Conservation (phyloP, 306 rosid genomes). For the Cyamopsis tetragonoloba region DNA sequence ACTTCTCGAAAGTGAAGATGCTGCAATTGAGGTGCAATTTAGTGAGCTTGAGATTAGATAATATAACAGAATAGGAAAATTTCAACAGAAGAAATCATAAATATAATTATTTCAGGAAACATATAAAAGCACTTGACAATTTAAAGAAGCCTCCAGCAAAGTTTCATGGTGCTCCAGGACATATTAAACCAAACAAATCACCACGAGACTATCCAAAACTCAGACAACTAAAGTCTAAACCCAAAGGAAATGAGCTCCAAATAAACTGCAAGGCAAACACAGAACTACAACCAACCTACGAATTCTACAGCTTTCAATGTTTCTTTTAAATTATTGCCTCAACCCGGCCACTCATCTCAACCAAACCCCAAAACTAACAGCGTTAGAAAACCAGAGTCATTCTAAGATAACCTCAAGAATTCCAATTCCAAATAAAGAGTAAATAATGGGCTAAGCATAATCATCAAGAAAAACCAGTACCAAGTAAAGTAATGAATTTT, state of each 20-base stretch:
- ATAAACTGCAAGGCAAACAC: background rate
- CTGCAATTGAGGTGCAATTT: conserved; percentile 41
- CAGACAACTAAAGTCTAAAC: background rate
- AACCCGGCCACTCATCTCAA: background rate
- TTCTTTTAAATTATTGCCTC: background rate
- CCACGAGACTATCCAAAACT: conserved; percentile 3
- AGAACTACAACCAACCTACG: conserved; percentile 12
- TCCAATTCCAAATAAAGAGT: background rate
- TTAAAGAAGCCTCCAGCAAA: background rate
- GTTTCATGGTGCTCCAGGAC: conserved; percentile 3
- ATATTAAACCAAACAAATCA: conserved; percentile 17
- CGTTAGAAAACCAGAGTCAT: conserved; percentile 4
- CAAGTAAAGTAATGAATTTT: background rate
- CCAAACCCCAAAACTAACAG: conserved; percentile 8
- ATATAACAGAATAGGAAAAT: background rate
- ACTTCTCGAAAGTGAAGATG: conserved; percentile 65
- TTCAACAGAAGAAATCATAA: conserved; percentile 12
- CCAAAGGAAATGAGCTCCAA: background rate
- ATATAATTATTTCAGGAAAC: background rate
- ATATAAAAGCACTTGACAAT: background rate
- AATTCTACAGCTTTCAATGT: background rate
- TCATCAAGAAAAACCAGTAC: background rate
- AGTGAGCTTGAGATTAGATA: conserved; percentile 17
- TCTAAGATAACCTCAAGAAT: background rate
- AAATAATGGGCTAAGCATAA: background rate